Conservation (phyloP, 805 yeast genomes). For the Metschnikowia peoriensis region DNA sequence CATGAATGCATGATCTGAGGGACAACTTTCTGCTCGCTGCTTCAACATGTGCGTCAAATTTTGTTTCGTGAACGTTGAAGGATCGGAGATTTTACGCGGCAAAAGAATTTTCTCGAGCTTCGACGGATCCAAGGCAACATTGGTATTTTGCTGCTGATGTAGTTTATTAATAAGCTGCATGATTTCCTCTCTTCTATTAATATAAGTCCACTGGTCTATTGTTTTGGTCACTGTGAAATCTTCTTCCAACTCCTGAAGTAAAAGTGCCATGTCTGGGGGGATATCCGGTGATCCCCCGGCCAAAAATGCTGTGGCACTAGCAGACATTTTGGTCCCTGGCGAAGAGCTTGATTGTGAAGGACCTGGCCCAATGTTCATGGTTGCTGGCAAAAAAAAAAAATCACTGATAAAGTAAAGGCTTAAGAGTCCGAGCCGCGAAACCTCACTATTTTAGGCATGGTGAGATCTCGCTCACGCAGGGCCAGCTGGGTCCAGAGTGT, state of each 20-base stretch:
- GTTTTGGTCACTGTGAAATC: slow-evolving; percentile 40
- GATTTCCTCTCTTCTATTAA: slow-evolving; percentile 44
- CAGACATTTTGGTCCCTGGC: slow-evolving; percentile 7
- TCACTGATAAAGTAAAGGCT: not conserved
- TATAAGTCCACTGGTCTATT: slow-evolving; percentile 48
- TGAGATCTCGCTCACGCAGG: not conserved
- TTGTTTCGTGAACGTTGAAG: slow-evolving; percentile 36
- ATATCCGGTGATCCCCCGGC: slow-evolving; percentile 30
- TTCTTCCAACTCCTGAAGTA: slow-evolving; percentile 41
- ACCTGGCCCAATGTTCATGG: slow-evolving; percentile 15
- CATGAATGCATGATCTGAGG: slow-evolving; percentile 64
- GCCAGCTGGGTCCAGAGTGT: not conserved
- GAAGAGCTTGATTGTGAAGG: slow-evolving; percentile 6
- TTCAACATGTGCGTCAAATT: slow-evolving; percentile 71
- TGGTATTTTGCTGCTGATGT: slow-evolving; percentile 29
- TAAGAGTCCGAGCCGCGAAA: not conserved
- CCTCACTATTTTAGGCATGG: not conserved
- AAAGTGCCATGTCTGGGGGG: slow-evolving; percentile 45
- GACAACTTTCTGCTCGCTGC: slow-evolving; percentile 65
- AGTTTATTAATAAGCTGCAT: slow-evolving; percentile 35
- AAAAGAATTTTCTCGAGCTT: slow-evolving; percentile 59
- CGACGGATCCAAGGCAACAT: slow-evolving; percentile 27
- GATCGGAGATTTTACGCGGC: slow-evolving; percentile 48
- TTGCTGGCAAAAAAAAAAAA: not conserved
- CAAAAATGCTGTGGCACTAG: slow-evolving; percentile 14